Conservation (phyloP, 345 rosid genomes). For the Eucalyptus camaldulensis region DNA sequence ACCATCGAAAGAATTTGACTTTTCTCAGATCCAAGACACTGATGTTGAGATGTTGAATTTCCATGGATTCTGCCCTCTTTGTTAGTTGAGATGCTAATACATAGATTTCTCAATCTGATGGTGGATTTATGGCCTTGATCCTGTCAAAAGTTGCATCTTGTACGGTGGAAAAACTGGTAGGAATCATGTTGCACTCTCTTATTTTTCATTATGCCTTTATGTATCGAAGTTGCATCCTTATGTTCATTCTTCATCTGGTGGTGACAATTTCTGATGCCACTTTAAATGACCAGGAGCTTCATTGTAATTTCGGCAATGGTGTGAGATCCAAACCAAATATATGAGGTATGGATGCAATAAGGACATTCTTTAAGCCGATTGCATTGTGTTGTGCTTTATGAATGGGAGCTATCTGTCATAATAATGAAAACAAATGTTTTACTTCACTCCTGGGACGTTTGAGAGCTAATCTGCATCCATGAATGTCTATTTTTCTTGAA, state of each 20-base stretch:
- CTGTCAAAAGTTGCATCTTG: background rate
- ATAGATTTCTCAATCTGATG: background rate
- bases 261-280: background rate
- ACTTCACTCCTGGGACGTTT: too few species aligned
- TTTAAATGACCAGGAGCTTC: background rate
- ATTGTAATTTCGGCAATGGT: background rate
- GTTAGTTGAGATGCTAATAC: background rate
- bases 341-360: background rate
- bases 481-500: too few species aligned
- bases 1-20: background rate
- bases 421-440: accelerated
- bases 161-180: background rate
- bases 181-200: background rate
- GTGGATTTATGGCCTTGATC: background rate
- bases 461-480: too few species aligned
- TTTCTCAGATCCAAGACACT: background rate
- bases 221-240: background rate
- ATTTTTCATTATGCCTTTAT: background rate
- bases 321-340: background rate
- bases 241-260: background rate
- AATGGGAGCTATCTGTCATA: accelerated
- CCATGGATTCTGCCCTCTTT: background rate
- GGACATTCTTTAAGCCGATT: background rate
- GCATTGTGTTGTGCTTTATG: background rate
- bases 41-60: background rate